These are phyloP conservation scores for Cymbopogon flexuosus DNA, from an alignment of 202 grass and related monocot genomes.

Conservation along the genomic window DNA sequence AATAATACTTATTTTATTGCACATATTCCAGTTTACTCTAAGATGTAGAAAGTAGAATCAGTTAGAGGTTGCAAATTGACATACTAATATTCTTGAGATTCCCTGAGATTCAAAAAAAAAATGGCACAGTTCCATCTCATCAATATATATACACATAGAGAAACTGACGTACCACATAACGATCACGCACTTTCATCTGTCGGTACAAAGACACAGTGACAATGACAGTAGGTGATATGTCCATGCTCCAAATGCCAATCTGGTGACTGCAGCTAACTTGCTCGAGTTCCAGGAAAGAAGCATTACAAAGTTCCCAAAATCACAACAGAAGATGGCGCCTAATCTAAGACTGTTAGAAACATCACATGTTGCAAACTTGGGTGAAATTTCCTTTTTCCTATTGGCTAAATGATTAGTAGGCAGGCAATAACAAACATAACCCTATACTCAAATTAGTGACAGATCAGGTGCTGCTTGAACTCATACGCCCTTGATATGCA, in stretches of 20 bases:
- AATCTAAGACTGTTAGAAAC: slow-evolving; percentile 54
- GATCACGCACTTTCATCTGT: slow-evolving; percentile 34
- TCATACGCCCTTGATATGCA: slow-evolving; percentile 23
- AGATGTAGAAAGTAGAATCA: neutral
- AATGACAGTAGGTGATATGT: neutral
- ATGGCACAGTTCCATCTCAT: neutral
- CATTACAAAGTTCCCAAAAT: slow-evolving; percentile 35
- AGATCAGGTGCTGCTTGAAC: slow-evolving; percentile 21
- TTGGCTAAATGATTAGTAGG: slow-evolving; percentile 34
- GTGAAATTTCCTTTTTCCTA: slow-evolving; percentile 50
- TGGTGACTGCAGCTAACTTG: slow-evolving; percentile 1
- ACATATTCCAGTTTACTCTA: neutral
- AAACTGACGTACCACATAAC: neutral
- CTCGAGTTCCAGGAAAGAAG: slow-evolving; percentile 25
- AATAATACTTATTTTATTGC: neutral
- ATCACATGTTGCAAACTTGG: slow-evolving; percentile 43
- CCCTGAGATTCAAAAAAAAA: neutral
- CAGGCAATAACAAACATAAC: slow-evolving; percentile 26
- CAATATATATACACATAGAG: neutral
- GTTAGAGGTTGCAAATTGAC: neutral
- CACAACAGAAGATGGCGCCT: slow-evolving; percentile 21
- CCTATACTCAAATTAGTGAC: slow-evolving; percentile 51
- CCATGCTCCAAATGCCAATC: neutral
- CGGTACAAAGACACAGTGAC: slow-evolving; percentile 12
- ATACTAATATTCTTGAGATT: neutral